Evolutionary conservation across 2,329 filamentous ascomycete species (phyloP), one percentile per base, ranked within the genome.

Genomic region (Mycocentrospora acerina): DNA sequence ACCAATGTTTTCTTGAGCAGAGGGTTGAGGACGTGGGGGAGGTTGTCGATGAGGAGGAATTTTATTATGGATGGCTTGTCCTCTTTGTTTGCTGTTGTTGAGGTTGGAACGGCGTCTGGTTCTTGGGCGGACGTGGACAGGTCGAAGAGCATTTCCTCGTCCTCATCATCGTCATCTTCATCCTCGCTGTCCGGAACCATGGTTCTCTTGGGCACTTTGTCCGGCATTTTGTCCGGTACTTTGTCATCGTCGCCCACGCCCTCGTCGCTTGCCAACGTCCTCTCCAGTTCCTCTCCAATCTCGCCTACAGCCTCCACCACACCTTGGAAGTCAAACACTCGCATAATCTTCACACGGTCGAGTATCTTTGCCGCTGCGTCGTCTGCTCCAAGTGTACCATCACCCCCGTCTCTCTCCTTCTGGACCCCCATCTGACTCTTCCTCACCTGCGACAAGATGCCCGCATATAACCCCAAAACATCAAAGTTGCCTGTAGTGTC

Each of bases 251-350:
- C 30, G 29, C 46, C 38, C 7, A 43, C 45, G 3, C 32, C 29
- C 12, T 29, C 24, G 14, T 45, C 28, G 11, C 22, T 32, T 10
- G 4, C 9, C 16, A 6, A 17, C 25, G 22, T 24, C 7, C 39
- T 44, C 31, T 64, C 59, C 5, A 73, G 40, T 2, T 36, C 59
- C n/a, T 68, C 66, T 18, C 64, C 53, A 24, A 77, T 44, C 51
- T 78, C 75, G 0, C 49, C 53, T 3, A 77, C 43, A 8, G 70
- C 70, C 45, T 78, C 75, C 8, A 63, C 57, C 17, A 77, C 46
- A 0, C 75, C 75, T 7, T 69, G 63, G 26, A 73, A 66, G 47
- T 78, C 74, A 47, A 78, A 78, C 1, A 74, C 70, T 4, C 74
- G 67, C 66, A 75, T 74, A 18, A 78, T 71, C 43, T 66, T 68